Evolutionary conservation across 345 rosid genomes (phyloP), one percentile per base, ranked within the genome.

Genomic region (Eucalyptus camaldulensis): DNA sequence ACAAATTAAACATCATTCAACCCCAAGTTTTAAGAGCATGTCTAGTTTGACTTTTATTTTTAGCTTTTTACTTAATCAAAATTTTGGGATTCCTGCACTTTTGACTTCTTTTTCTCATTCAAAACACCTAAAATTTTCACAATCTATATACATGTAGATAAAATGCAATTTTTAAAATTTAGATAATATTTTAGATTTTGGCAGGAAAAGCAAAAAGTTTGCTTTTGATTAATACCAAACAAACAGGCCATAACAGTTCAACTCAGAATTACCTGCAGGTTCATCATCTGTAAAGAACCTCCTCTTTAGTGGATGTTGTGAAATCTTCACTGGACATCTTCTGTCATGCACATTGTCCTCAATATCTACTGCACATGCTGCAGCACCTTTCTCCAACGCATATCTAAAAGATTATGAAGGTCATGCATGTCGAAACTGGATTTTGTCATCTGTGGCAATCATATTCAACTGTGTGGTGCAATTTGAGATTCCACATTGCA

Each of bases 321-420:
- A 91, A 83, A 97, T 87, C 92, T 94, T 94, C 91, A 93, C 49
- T 49, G 88, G 92, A 62, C 91, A 25, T 88, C 54, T 80, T n/a
- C 87, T 85, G 58, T 86, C 80, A 86, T 90, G 88, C 88, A 69
- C 87, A 87, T 90, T 85, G 88, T 96, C 95, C 88, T 93, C 96
- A 89, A 96, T 89, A 93, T 98, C 99, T 65, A 96, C 91, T 24
- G 98, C 99, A 94, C 94, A 93, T 50, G 97, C 96, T 89, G 97
- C 93, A 92, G 96, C 97, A 86, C 99, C 99, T 92, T 92, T 92
- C 88, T 89, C 91, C 86, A 98, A 96, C 90, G 99, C 99, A 91
- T 96, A 95, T 91, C 96, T 96, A 53, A 58, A 85, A 49, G 47
- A 83, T 90, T 89, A 93, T 93, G 91, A 91, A 81, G 87, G 40